Percentiles rank a stretch among this genome's conserved stretches.
Evolutionary conservation across 345 rosid genomes (phyloP).

Genomic region (Trapa bicornis): DNA sequence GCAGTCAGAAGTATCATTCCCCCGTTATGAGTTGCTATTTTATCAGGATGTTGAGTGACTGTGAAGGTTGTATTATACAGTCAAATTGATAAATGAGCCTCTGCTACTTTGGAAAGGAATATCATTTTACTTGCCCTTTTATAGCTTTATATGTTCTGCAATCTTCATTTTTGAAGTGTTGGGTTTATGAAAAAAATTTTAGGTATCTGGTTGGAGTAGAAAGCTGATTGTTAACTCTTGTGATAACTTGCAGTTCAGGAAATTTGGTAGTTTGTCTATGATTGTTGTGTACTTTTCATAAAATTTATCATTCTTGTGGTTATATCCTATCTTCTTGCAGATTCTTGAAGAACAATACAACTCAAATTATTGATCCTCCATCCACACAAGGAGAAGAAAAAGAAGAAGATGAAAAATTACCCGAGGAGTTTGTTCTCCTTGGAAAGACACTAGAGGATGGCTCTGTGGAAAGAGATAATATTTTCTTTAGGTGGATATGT

Average conservation of each 20-base stretch:
- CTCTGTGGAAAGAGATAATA: constrained; percentile 51
- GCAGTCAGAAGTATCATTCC: not conserved
- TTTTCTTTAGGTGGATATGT: constrained; percentile 86
- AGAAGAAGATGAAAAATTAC: constrained; percentile 59
- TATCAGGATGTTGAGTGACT: not conserved
- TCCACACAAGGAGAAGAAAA: constrained; percentile 45
- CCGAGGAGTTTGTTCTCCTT: constrained; percentile 62
- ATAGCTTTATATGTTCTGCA: not conserved
- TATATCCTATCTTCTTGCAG: constrained; percentile 17
- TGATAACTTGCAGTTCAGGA: not conserved
- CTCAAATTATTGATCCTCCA: constrained; percentile 64
- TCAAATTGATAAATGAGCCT: not conserved
- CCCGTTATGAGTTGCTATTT: not conserved
- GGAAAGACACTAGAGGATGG: constrained; percentile 62
- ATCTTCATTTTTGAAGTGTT: not conserved
- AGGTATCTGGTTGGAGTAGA: not conserved
- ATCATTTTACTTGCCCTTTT: not conserved
- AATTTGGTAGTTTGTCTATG: not conserved
- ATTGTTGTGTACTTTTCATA: not conserved
- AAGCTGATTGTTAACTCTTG: not conserved
- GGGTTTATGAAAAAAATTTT: not conserved
- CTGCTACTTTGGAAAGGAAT: not conserved
- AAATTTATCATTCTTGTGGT: constrained; percentile 1
- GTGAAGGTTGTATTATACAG: not conserved
- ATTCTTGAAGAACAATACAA: constrained; percentile 42